phyloP scores from a whole-genome alignment of 2,329 filamentous ascomycete genomes.

The Aspergillus bombycis region DNA sequence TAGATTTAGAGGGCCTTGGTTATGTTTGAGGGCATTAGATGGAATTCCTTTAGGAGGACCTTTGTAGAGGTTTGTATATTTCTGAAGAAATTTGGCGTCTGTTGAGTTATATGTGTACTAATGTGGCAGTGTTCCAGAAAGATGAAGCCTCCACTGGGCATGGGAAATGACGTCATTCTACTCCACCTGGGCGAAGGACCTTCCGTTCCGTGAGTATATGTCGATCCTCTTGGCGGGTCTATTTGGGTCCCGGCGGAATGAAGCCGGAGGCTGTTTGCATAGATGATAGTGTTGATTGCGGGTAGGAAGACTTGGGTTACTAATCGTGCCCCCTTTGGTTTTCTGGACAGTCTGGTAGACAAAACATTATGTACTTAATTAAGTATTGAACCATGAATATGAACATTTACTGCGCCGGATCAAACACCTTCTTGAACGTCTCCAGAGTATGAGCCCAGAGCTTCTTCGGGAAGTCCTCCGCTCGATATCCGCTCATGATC shows the following conservation, averaged over 20 bases:
- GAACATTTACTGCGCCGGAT: not conserved
- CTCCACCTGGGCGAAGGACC: not conserved
- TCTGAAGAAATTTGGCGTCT: too few species aligned
- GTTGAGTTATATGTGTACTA: not conserved
- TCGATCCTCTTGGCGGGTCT: not conserved
- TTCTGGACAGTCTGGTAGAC: not conserved
- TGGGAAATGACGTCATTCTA: not conserved
- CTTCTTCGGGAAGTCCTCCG: conserved; percentile 29
- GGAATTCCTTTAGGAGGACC: not conserved
- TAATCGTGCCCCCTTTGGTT: too few species aligned
- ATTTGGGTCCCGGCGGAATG: not conserved
- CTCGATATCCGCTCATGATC: conserved; percentile 32
- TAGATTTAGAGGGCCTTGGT: not conserved
- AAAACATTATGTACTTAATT: not conserved
- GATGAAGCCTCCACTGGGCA: not conserved
- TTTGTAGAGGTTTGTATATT: too few species aligned
- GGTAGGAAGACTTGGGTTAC: not conserved
- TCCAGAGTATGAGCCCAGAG: conserved; percentile 38
- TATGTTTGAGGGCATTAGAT: not conserved
- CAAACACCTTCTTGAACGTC: conserved; percentile 24
- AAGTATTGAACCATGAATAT: not conserved
- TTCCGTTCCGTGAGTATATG: not conserved
- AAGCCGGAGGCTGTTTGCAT: too few species aligned
- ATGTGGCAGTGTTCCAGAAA: not conserved
- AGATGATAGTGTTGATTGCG: not conserved